These are phyloP conservation scores for Furcasterigmium furcatum DNA, from an alignment of 2,329 filamentous ascomycete genomes.

Conservation along the genomic window DNA sequence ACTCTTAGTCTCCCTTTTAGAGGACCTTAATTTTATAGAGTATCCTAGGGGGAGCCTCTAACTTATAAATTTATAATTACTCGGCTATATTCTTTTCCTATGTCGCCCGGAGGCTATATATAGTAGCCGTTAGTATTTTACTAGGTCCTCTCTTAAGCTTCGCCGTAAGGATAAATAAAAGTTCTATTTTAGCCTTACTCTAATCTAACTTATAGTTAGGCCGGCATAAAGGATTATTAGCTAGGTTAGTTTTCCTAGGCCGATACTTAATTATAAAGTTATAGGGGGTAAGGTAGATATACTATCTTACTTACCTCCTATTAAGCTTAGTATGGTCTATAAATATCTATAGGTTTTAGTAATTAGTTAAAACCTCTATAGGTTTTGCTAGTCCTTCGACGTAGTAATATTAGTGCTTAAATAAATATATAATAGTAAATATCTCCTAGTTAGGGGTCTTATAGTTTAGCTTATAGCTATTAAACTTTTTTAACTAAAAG, in stretches of 20 bases:
- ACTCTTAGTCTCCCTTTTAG: neutral
- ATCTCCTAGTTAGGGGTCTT: slow-evolving; percentile 10
- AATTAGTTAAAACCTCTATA: neutral
- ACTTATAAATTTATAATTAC: neutral
- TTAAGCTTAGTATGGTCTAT: slow-evolving; percentile 5
- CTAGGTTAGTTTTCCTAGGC: neutral
- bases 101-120: neutral
- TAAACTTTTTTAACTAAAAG: slow-evolving; percentile 3
- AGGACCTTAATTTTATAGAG: neutral
- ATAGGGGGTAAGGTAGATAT: neutral
- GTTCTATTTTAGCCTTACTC: neutral
- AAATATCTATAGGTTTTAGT: slow-evolving; percentile 1
- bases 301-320: neutral
- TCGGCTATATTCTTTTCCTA: neutral
- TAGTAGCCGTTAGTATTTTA: neutral
- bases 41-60: neutral
- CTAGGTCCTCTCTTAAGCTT: neutral
- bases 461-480: slow-evolving; percentile 8
- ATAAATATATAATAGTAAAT: slow-evolving; percentile 6
- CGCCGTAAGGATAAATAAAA: neutral
- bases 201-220: neutral
- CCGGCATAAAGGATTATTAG: neutral
- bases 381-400: slow-evolving; percentile 3
- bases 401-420: slow-evolving; percentile 1
- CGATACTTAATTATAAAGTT: neutral